Percentiles rank a stretch among this genome's conserved stretches.
Conservation (phyloP, 1,284 basidiomycete species). For the Ganoderma boninense region DNA sequence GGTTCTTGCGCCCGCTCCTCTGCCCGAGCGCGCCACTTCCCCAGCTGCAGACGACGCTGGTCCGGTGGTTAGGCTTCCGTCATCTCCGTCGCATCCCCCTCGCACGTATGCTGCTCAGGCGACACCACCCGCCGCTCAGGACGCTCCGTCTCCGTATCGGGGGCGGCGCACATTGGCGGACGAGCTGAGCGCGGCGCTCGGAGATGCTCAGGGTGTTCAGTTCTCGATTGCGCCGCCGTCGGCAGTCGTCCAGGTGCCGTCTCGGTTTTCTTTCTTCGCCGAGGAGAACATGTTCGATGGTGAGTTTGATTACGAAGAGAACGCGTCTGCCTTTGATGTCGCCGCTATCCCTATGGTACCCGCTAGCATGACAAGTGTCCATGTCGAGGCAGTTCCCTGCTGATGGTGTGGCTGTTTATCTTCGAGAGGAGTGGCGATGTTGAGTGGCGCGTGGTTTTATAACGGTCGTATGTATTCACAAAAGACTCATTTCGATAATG, state of each 20-base stretch:
- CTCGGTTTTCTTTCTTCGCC: constrained; percentile 19
- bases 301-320: neutral
- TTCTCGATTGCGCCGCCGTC: constrained; percentile 11
- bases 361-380: neutral
- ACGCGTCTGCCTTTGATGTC: neutral
- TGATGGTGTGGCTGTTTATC: neutral
- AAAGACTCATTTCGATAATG: neutral
- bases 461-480: neutral
- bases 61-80: neutral
- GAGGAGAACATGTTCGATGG: constrained; percentile 1
- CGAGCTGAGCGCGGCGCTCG: constrained; percentile 4
- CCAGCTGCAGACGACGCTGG: neutral
- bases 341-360: neutral
- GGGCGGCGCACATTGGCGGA: constrained; percentile 6
- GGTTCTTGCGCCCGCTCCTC: neutral
- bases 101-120: neutral
- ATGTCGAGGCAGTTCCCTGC: neutral
- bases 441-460: neutral
- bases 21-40: neutral
- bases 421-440: neutral
- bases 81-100: neutral
- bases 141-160: neutral
- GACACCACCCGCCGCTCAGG: neutral
- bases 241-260: neutral
- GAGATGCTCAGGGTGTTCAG: constrained; percentile 5